Evolutionary conservation across 2,329 filamentous ascomycete species (phyloP), one percentile per base, ranked within the genome.

Genomic region (Penicillium sp.): DNA sequence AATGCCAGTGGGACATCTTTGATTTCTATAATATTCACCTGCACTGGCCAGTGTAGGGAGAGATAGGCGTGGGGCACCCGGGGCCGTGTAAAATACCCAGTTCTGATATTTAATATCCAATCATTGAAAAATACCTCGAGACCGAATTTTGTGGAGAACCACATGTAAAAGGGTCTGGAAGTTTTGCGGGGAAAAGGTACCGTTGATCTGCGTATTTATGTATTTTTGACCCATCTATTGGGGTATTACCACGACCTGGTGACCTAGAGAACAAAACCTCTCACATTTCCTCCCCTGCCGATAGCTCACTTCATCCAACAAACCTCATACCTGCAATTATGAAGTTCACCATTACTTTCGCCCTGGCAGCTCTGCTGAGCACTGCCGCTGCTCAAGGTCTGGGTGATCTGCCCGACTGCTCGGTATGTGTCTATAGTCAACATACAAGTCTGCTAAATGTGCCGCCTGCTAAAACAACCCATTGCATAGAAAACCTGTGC

Each of bases 291-390:
- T 35, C n/a, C 23, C 31, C 12, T 25, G 6, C 35, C 4, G 12
- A n/a, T 25, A 25, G 15, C 31, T 18, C 23, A 50, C 39, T 50
- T 45, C 29, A 42, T 34, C 31, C 39, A 35, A 15, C 48, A 25
- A 25, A 12, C 29, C 29, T 9, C 38, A 27, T 18, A 29, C 16
- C 34, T 44, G n/a, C 40, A 38, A 48, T 47, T 74, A 83, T 83
- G 81, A 82, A 80, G 74, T 57, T 74, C 58, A 69, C 80, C 63
- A 69, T 82, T 60, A 68, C 78, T 58, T 71, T 84, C 63, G 78
- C 82, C 62, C 72, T 84, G 46, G 77, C 81, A 63, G 78, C 79
- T 72, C 72, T 85, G 56, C 78, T 81, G 59, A 72, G 75, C 58
- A 68, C 76, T 29, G 73, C 67, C n/a, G 60, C 64, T 47, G 80